Evolutionary conservation across 192 early-diverging fungal species (phyloP).

Genomic region (Jimgerdemannia lactiflua): DNA sequence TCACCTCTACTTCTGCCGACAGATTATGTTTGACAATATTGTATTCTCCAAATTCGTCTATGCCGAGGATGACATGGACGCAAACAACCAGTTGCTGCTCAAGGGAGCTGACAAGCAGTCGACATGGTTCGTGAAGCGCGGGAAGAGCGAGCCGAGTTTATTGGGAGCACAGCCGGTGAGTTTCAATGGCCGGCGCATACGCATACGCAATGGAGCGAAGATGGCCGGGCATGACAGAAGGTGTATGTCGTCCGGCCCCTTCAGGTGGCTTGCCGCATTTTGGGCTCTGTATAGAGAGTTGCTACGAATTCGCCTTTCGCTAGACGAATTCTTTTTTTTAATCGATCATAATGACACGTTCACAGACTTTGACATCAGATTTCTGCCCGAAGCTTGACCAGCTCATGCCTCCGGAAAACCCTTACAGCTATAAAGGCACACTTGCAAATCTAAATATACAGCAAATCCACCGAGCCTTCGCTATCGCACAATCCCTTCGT

Average conservation of each 20-base stretch:
- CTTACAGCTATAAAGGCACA: conserved; percentile 26
- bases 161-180: not conserved
- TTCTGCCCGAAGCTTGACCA: conserved; percentile 22
- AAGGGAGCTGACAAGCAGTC: conserved; percentile 10
- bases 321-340: too few relatives aligned
- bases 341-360: not conserved
- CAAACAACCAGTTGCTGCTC: conserved; percentile 19
- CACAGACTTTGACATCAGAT: conserved; percentile 10
- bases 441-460: conserved; percentile 10
- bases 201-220: not conserved
- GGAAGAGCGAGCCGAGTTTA: conserved; percentile 9
- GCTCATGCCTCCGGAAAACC: conserved; percentile 30
- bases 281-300: too few relatives aligned
- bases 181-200: not conserved
- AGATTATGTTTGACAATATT: conserved; percentile 62
- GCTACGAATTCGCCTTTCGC: too few relatives aligned
- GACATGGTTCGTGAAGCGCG: conserved; percentile 27
- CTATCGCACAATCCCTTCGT: conserved; percentile 21
- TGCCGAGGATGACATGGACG: conserved; percentile 47
- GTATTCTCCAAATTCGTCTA: conserved; percentile 51
- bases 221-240: not conserved
- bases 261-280: too few relatives aligned
- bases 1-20: not conserved
- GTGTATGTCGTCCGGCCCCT: too few relatives aligned
- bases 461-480: conserved; percentile 27